A percentile compares a stretch with the other conserved stretches of the same genome.
phyloP scores from a whole-genome alignment of 225 moss, liverwort and hornwort genomes.

The Pseudisothecium myosuroides region DNA sequence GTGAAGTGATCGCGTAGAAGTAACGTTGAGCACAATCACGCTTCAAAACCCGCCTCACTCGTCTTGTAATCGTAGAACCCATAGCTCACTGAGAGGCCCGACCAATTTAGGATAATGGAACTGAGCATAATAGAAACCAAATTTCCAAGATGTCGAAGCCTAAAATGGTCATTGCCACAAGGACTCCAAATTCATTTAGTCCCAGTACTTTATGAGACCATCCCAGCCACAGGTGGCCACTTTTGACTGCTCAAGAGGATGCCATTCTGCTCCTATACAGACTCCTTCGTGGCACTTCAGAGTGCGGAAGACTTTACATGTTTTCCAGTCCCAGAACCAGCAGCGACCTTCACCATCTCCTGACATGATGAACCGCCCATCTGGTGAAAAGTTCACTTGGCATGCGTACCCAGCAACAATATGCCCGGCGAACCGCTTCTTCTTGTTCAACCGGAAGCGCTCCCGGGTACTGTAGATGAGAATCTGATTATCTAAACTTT shows the following conservation, averaged over 20 bases:
- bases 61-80: not conserved
- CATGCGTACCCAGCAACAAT: constrained; percentile 95
- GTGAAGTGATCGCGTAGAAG: not conserved
- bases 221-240: constrained; percentile 99
- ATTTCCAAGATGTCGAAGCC: not conserved
- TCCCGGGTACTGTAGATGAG: constrained; percentile 94
- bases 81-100: not conserved
- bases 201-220: constrained; percentile 94
- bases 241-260: constrained; percentile 95
- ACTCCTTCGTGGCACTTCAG: constrained; percentile 92
- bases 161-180: not conserved
- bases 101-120: not conserved
- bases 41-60: not conserved
- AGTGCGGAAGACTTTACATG: constrained; percentile 93
- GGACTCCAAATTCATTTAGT: not conserved
- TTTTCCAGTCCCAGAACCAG: constrained; percentile 99
- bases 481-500: constrained; percentile 95
- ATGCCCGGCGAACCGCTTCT: constrained; percentile 91
- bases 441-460: constrained; percentile 88
- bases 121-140: not conserved
- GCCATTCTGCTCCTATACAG: constrained; percentile 98
- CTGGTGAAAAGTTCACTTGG: constrained; percentile 94
- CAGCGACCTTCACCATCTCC: constrained; percentile 97
- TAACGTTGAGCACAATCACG: not conserved
- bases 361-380: constrained; percentile 97